These are phyloP conservation scores for Curvularia lunata DNA, from an alignment of 2,329 filamentous ascomycete genomes.

Conservation along the genomic window DNA sequence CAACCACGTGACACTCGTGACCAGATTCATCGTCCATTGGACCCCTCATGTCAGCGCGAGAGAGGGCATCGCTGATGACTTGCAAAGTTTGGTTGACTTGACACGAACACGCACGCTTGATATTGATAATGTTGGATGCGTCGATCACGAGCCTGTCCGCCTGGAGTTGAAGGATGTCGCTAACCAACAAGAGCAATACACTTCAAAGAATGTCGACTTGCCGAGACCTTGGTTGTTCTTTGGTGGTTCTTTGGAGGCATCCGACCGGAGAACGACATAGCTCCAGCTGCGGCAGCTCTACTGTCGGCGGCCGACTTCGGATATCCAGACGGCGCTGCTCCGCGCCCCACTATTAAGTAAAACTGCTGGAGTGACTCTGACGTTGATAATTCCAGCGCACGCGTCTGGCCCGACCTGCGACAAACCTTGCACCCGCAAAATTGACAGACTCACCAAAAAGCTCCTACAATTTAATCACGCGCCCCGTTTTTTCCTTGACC, in stretches of 20 bases:
- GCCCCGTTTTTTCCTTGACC: neutral
- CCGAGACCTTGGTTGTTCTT: neutral
- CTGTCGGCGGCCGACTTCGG: conserved; percentile 21
- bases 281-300: conserved; percentile 5
- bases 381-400: conserved; percentile 17
- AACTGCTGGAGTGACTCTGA: conserved; percentile 29
- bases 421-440: neutral
- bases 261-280: conserved; percentile 1
- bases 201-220: neutral
- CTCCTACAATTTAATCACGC: conserved; percentile 9
- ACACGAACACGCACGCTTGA: neutral
- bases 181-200: neutral
- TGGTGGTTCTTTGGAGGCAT: neutral
- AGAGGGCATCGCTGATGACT: neutral
- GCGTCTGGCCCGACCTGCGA: conserved; percentile 11
- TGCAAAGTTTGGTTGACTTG: neutral
- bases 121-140: neutral
- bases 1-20: neutral
- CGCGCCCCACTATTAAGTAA: conserved; percentile 31
- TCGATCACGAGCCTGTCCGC: neutral
- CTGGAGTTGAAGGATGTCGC: neutral
- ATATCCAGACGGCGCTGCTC: conserved; percentile 23
- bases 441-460: neutral
- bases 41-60: neutral
- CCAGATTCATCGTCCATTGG: neutral